phyloP scores from a whole-genome alignment of 139 green algal species.

The Tetradesmus lagerheimii region DNA sequence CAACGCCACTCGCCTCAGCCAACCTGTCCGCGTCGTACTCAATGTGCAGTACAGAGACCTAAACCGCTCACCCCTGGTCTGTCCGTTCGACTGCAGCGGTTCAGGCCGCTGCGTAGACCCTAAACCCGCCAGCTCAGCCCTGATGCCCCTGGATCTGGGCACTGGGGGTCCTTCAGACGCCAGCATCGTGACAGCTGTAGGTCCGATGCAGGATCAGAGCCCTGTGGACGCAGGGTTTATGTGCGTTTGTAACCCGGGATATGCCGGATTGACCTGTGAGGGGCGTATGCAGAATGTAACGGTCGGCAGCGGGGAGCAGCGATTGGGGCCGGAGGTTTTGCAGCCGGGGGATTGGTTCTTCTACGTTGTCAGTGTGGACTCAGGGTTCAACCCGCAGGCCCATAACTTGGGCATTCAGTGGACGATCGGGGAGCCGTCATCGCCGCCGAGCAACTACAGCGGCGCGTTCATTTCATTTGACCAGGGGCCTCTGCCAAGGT shows the following conservation, averaged over 20 bases:
- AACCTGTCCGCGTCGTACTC: not conserved
- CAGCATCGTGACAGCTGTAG: not conserved
- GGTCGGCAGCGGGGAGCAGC: slow-evolving; percentile 10
- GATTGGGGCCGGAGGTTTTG: slow-evolving; percentile 22
- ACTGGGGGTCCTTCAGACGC: not conserved
- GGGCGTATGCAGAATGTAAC: slow-evolving; percentile 2
- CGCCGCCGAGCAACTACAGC: not conserved
- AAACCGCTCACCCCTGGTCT: not conserved
- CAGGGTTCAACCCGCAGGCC: slow-evolving; percentile 9
- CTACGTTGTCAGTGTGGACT: slow-evolving; percentile 36
- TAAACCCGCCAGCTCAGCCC: not conserved
- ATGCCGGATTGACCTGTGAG: slow-evolving; percentile 29
- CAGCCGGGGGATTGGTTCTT: slow-evolving; percentile 47
- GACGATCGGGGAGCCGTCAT: not conserved
- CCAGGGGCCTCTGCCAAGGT: slow-evolving; percentile 42
- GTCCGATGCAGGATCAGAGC: slow-evolving; percentile 12
- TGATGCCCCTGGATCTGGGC: not conserved
- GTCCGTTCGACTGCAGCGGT: slow-evolving; percentile 37
- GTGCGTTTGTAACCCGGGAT: slow-evolving; percentile 23
- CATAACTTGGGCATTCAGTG: slow-evolving; percentile 52
- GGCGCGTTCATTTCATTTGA: slow-evolving; percentile 56
- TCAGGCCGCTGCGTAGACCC: slow-evolving; percentile 28
- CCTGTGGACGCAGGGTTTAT: slow-evolving; percentile 34
- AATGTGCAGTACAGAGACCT: slow-evolving; percentile 31
- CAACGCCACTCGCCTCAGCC: not conserved